Conservation (phyloP, 495 filamentous ascomycete genomes). For the Tetracladium marchalianum region DNA sequence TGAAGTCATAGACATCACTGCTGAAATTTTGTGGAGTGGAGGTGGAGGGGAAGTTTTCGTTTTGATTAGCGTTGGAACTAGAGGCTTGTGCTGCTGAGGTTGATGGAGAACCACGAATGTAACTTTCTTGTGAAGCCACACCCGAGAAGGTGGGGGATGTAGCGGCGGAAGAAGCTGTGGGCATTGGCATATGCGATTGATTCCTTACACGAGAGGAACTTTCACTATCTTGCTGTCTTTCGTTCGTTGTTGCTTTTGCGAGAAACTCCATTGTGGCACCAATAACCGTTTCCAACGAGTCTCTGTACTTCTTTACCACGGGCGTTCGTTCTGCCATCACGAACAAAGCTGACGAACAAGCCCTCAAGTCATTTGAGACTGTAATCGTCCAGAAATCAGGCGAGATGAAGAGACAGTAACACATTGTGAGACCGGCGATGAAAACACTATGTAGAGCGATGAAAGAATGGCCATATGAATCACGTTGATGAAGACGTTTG, state of each 20-base stretch:
- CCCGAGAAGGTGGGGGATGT: constrained; percentile 10
- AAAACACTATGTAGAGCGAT: constrained; percentile 46
- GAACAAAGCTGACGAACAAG: constrained; percentile 43
- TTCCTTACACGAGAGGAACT: too few relatives aligned
- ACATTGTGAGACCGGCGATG: constrained; percentile 41
- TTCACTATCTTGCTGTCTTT: too few relatives aligned
- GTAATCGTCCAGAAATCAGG: constrained; percentile 40
- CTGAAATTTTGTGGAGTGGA: not conserved
- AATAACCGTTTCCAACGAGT: constrained; percentile 43
- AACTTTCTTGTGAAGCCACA: constrained; percentile 10
- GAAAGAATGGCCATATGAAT: constrained; percentile 45
- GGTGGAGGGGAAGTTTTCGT: not conserved
- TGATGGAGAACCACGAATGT: not conserved
- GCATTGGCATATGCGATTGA: too few relatives aligned
- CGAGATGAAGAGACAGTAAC: constrained; percentile 20
- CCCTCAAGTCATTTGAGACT: constrained; percentile 44
- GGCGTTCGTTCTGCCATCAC: constrained; percentile 44
- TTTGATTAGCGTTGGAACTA: too few relatives aligned
- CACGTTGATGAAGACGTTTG: constrained; percentile 40
- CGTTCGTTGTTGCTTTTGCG: not conserved
- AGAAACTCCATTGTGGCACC: constrained; percentile 46
- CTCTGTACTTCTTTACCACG: constrained; percentile 44
- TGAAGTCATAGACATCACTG: constrained; percentile 11
- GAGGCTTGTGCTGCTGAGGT: not conserved
- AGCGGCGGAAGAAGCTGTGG: not conserved